Base-by-base conservation (phyloP, 352 stramenopile species). In the Pythium phragmiticola region DNA sequence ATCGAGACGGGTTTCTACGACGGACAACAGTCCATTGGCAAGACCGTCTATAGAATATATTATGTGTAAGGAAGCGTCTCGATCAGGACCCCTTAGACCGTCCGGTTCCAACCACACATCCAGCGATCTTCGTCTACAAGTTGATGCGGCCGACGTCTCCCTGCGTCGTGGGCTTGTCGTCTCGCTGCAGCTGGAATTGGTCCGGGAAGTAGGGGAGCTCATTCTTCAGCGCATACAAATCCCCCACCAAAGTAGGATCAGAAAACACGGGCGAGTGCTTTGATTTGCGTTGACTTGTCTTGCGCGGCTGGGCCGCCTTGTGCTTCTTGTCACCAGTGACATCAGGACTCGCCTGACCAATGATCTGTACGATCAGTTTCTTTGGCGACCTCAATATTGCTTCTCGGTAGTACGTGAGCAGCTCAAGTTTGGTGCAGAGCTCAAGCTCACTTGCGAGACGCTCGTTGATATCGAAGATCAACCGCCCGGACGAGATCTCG, bases 1-100 rank as follows among this genome's bases (percentile, higher is more conserved):
- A 98, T 98, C 49, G 95, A 98, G 66, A 98, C 94, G 8, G 88
- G 77, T n/a, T 98, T 99, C 69, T 98, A 97, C 73, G 93, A 98
- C 69, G 94, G 84, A 34, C 74, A 95, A 48, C 67, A 75, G 34
- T 69, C 90, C 28, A 94, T 98, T 65, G 86, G 85, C 65, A 97
- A 96, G 80, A 97, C 88, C 30, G 80, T 96, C 63, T 96, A 98
- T 65, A 88, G 92, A 83, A 93, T 98, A 77, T 97, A 89, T 74
- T 98, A 98, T 75, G 87, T 94, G 58, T 95, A 80, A 76, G 46
- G 5, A 49, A 9, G 43, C 3, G 46, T 4, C 26, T 52, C 21
- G 19, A 33, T 11, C 16, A 14, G 19, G 17, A 26, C n/a, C 21
- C 9, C 37, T 16, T 17, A 17, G 3, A 16, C 37, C 39, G 11